Evolutionary conservation across 2,329 filamentous ascomycete species (phyloP), one percentile per base, ranked within the genome.

Genomic region (Trichoderma gracile): DNA sequence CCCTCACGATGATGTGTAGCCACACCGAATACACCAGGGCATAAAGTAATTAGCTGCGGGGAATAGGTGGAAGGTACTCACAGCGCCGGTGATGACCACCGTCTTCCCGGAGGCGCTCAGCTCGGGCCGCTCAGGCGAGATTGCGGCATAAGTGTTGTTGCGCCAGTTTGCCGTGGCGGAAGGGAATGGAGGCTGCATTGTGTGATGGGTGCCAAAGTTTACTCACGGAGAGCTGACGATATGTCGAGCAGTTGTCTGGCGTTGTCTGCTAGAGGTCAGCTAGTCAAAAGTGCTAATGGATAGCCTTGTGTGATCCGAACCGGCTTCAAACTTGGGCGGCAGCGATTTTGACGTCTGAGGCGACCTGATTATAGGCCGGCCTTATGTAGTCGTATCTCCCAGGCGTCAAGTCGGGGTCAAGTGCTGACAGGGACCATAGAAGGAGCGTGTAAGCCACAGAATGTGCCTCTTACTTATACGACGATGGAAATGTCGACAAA

Each of bases 91-190:
- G 42, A 63, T 63, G 23, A 63, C n/a, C 3, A 63, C 40, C 2
- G 49, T 55, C 9, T 63, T 63, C 15, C 59, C 59, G n/a, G 59
- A 52, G 23, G 59, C 59, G 21, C 27, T 63, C 40, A 63, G 59
- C 49, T 63, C 50, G 14, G 59, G 50, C 42, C 40, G 33, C n/a
- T 19, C 14, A n/a, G 59, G 59, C 19, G 59, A 63, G 21, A 63
- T 63, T 21, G 59, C 50, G 6, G 59, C 19, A 12, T 63, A 54
- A 3, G 59, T 63, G 17, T 54, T 50, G 19, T 63, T 63, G 27
- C 30, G 59, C 59, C 59, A 63, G 21, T 38, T 63, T n/a, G 59
- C 40, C 59, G 59, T 63, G n/a, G 59, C 19, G 46, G 59, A 54
- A 3, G 59, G 59, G 25, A 63, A 55, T 5, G 59, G 50, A 25